A percentile compares a stretch with the other conserved stretches of the same genome.
Evolutionary conservation across 2,329 filamentous ascomycete genomes (phyloP).

Genomic region (Ophiobolus disseminans): DNA sequence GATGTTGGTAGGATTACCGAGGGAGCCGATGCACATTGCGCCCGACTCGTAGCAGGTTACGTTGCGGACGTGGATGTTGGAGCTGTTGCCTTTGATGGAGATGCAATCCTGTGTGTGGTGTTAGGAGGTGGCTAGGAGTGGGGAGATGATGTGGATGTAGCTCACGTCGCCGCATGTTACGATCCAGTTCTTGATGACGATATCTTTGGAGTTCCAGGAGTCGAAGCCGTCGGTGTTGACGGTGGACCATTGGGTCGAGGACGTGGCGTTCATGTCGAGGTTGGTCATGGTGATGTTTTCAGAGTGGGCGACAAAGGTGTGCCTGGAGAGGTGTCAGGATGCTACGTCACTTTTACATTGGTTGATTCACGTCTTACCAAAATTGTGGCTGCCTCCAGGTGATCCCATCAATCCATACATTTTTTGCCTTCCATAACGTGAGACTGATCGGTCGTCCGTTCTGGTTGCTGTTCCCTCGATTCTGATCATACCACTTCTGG

Average conservation of each 20-base stretch:
- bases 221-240: conserved; percentile 61
- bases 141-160: conserved; percentile 15
- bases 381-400: conserved; percentile 57
- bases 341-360: background rate
- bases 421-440: conserved; percentile 56
- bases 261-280: conserved; percentile 60
- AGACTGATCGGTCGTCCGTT: conserved; percentile 55
- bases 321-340: conserved; percentile 26
- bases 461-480: conserved; percentile 52
- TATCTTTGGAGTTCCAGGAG: conserved; percentile 59
- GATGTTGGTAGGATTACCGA: conserved; percentile 64
- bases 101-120: conserved; percentile 64
- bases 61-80: conserved; percentile 64
- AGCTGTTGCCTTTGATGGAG: conserved; percentile 66
- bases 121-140: conserved; percentile 39
- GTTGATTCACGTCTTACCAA: conserved; percentile 42
- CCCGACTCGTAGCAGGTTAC: conserved; percentile 68
- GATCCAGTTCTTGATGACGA: conserved; percentile 57
- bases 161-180: conserved; percentile 43
- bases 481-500: conserved; percentile 49
- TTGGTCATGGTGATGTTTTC: conserved; percentile 62
- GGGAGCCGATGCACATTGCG: conserved; percentile 64
- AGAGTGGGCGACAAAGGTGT: conserved; percentile 55
- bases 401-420: conserved; percentile 54
- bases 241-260: conserved; percentile 54